These are phyloP conservation scores for Colletotrichum spaethianum DNA, from an alignment of 2,329 filamentous ascomycete genomes.

Conservation along the genomic window DNA sequence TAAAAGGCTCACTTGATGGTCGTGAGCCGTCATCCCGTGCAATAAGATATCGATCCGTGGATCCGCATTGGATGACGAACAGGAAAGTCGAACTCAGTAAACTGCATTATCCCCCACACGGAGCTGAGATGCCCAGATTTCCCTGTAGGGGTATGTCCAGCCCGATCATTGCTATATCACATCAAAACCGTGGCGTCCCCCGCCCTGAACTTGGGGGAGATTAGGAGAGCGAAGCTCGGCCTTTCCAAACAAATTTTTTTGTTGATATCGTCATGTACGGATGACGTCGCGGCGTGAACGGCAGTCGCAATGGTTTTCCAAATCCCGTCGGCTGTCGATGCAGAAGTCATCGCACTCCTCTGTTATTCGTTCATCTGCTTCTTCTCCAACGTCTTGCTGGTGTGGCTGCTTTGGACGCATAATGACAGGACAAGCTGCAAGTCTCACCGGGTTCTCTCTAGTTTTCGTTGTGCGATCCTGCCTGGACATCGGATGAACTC, in stretches of 20 bases:
- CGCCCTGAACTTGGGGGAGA: background rate
- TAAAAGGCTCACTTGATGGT: constrained; percentile 4
- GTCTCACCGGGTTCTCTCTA: background rate
- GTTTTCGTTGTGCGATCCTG: background rate
- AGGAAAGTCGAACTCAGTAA: constrained; percentile 7
- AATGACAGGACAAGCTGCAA: constrained; percentile 37
- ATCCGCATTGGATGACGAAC: constrained; percentile 27
- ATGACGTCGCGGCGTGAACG: constrained; percentile 24
- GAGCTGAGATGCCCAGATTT: constrained; percentile 11
- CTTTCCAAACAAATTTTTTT: constrained; percentile 4
- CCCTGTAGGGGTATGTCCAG: background rate
- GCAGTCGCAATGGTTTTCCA: constrained; percentile 38
- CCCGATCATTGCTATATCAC: background rate
- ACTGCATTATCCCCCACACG: constrained; percentile 16
- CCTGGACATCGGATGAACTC: background rate
- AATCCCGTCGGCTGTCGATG: constrained; percentile 35
- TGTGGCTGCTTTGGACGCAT: constrained; percentile 38
- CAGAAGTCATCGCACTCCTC: constrained; percentile 31
- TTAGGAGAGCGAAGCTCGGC: background rate
- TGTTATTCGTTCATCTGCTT: constrained; percentile 35
- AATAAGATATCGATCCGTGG: constrained; percentile 15
- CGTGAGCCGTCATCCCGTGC: constrained; percentile 26
- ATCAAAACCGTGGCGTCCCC: constrained; percentile 33
- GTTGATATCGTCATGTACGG: constrained; percentile 29
- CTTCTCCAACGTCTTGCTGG: constrained; percentile 28